Evolutionary conservation across 768 basidiomycete species (phyloP), one percentile per base, ranked within the genome.

Genomic region (Suillus alpinus): DNA sequence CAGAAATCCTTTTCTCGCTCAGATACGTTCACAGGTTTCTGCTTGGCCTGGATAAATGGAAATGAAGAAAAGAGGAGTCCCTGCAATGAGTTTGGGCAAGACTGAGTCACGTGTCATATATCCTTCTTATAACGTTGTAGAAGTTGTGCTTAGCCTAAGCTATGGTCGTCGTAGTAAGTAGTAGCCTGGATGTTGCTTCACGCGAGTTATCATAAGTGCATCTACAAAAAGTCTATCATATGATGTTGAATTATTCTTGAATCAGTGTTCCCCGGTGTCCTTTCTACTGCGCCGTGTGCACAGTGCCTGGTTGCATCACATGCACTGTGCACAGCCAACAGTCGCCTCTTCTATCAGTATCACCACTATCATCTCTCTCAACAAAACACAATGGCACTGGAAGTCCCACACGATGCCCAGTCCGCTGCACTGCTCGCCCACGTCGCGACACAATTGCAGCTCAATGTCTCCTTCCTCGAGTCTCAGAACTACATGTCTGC

Each of bases 391-490:
- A 73, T 75, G 72, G 63, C 71, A 3, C n/a, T n/a, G n/a, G n/a
- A n/a, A n/a, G 36, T 47, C 40, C 57, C 70, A 29, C 66, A 65
- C 8, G 67, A 76, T 50, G 62, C 64, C 34, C 69, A 72, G 40
- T 61, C 68, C 1, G 67, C 78, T 6, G 85, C 83, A 34, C 76
- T 88, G 40, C 77, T 90, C 2, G 78, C 81, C 1, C 89, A 87
- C 66, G 73, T 89, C 60, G 70, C 86, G 57, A 77, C 78, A 56
- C 86, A 86, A 64, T 76, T 87, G 52, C 78, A 84, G 65, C 73
- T 77, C 51, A 82, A 87, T 60, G 76, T 89, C 29, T 73, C 82
- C 23, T 87, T 89, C 65, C 75, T 89, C 14, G 78, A 80, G 8
- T 73, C 78, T 0, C 83, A 88, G 68, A 77, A 80, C 62, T 79